phyloP scores from a whole-genome alignment of 306 rosid genomes.

The Fagus crenata region DNA sequence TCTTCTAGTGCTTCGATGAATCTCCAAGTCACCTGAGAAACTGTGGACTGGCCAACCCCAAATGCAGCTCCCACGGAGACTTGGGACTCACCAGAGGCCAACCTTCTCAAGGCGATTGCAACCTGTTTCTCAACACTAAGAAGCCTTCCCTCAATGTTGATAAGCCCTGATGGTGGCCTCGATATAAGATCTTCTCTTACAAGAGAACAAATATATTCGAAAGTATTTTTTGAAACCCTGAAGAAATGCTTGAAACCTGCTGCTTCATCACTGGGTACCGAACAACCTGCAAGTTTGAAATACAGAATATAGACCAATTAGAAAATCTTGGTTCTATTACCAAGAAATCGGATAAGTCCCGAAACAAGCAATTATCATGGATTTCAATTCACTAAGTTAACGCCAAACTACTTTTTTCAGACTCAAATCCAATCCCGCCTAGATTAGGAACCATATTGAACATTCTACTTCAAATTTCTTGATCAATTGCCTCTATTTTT shows the following conservation, averaged over 20 bases:
- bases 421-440: neutral
- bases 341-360: neutral
- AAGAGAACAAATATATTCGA: slow-evolving; percentile 83
- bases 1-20: slow-evolving; percentile 90
- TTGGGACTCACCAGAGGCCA: slow-evolving; percentile 98
- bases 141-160: slow-evolving; percentile 96
- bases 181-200: slow-evolving; percentile 97
- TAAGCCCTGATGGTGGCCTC: slow-evolving; percentile 95
- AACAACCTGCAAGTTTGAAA: slow-evolving; percentile 54
- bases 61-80: slow-evolving; percentile 96
- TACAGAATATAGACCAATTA: slow-evolving; percentile 14
- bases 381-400: neutral
- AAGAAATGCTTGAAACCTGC: slow-evolving; percentile 90
- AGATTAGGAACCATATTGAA: neutral
- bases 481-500: neutral
- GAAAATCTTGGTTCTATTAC: neutral
- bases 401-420: neutral
- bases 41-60: slow-evolving; percentile 98
- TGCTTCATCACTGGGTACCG: slow-evolving; percentile 64
- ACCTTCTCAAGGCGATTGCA: slow-evolving; percentile 89
- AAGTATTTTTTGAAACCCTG: slow-evolving; percentile 80
- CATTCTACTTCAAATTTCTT: neutral
- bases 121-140: slow-evolving; percentile 97
- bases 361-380: neutral
- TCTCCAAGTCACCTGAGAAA: slow-evolving; percentile 98